Evolutionary conservation across 2,329 filamentous ascomycete genomes (phyloP).

Genomic region (Aspergillus sp.): DNA sequence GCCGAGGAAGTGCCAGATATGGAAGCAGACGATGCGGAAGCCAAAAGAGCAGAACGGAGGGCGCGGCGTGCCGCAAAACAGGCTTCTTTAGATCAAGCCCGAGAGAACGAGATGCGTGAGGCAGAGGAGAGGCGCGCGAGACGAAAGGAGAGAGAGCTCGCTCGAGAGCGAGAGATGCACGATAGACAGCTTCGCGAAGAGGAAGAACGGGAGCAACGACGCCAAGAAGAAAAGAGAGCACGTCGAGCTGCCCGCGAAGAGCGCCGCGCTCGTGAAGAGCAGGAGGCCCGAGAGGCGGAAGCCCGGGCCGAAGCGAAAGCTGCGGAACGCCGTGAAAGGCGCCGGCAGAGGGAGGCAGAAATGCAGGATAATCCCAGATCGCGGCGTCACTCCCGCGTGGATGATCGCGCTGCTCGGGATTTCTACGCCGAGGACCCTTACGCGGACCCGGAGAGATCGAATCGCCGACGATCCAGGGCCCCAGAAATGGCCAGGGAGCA

Average conservation of each 20-base stretch:
- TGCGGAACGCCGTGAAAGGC: conserved; percentile 42
- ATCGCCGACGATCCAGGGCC: conserved; percentile 37
- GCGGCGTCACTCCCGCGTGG: conserved; percentile 31
- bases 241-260: conserved; percentile 37
- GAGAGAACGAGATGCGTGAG: conserved; percentile 33
- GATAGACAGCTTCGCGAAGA: conserved; percentile 38
- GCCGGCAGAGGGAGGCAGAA: conserved; percentile 36
- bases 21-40: conserved; percentile 57
- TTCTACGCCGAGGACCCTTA: conserved; percentile 28
- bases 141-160: conserved; percentile 50
- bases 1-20: conserved; percentile 33
- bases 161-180: conserved; percentile 39
- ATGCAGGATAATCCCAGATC: conserved; percentile 27
- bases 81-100: conserved; percentile 33
- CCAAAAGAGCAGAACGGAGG: conserved; percentile 62
- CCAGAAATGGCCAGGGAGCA: conserved; percentile 22
- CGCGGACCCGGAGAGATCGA: conserved; percentile 28
- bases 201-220: conserved; percentile 38
- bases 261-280: conserved; percentile 44
- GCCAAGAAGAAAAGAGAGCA: conserved; percentile 32
- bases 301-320: conserved; percentile 45
- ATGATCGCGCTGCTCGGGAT: conserved; percentile 27
- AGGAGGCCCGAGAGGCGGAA: conserved; percentile 57
- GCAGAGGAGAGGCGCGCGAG: conserved; percentile 48
- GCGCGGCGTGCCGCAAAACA: conserved; percentile 49